Base-by-base conservation (phyloP, 2,329 filamentous ascomycete species). In the Diaporthe ampelina region DNA sequence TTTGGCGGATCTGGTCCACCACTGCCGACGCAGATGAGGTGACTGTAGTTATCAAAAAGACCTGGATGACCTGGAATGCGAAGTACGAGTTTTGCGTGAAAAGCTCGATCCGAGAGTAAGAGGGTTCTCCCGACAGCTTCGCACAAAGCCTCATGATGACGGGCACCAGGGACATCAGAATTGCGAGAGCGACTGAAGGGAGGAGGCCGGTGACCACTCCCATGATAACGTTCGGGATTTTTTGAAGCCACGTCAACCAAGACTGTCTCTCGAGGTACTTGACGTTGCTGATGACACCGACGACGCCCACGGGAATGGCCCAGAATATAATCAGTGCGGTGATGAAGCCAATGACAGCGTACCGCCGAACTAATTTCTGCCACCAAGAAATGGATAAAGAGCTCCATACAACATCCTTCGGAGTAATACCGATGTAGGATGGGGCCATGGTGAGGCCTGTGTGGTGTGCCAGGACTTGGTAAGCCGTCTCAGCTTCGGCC, bases 21-120 rank as follows among this genome's bases (percentile, higher is more conserved):
- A 94, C 91, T 9, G 92, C 89, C 4, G 94, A 91, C 13, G 95
- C 95, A 1, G 95, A 92, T 21, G 95, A 96, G 1, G 94, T 90
- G 40, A 98, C 78, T 0, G 96, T 98, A 0, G 94, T 92, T 65
- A 98, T 91, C 73, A 98, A 85, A 85, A 98, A 98, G 58, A 98
- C 94, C 81, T 98, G 95, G 26, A 98, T 88, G 57, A 98, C 91
- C 82, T 97, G 94, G 85, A 97, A 97, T 59, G 90, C 91, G 80
- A 98, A 99, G 87, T 97, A 98, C 78, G 91, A 94, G 80, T 95
- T 97, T 81, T 98, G 95, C 0, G 94, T 95, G 74, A 95, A 95
- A 11, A 98, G 86, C 82, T 99, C 97, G 21, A 97, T 92, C 15
- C 93, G 89, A 1, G 95, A 93, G 9, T 91, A 83, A 0, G 94